Base-by-base conservation (phyloP, 1,284 basidiomycete genomes). In the Termitomyces sp. region DNA sequence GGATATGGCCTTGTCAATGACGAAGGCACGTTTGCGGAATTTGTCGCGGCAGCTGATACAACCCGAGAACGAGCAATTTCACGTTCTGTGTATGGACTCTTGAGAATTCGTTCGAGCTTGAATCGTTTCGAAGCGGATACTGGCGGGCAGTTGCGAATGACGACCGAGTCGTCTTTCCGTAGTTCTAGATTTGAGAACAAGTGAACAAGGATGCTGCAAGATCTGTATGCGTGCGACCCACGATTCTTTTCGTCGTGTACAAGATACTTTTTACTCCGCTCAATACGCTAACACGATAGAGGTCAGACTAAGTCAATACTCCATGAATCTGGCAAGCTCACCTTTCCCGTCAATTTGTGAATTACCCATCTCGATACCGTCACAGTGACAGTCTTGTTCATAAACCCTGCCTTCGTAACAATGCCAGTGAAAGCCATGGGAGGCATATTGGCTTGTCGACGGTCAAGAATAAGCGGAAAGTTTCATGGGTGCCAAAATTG, bases 341-440 rank as follows among this genome's bases (percentile, higher is more conserved):
- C 88, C 77, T 91, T 91, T 61, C 83, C 80, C 7, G 88, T 90
- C 44, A 80, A 63, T 56, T 79, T 78, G 64, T 91, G 87, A 21
- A 80, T 68, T 38, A 84, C 73, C 72, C 75, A 81, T 53, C 88
- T 79, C 24, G 85, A 82, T 14, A 91, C 86, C 1, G 83, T 83
- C 39, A 91, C 87, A 0, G 89, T 91, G 14, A 79, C 88, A 0
- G 88, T 91, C 64, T 91, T 91, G 53, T 82, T 76, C 88, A 91
- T 91, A 61, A 74, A 80, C 11, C 88, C 88, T 16, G 79, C 84
- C 68, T 88, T 90, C 21, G 86, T 85, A 24, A 91, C 89, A 37
- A 83, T 63, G 8, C 88, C 88, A 21, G 75, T 75, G 52, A 91
- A 78, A 14, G 81, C 69, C 78, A 89, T 83, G 19, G 88, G 87